Base-by-base conservation (phyloP, 345 rosid genomes). In the Pistacia vera region DNA sequence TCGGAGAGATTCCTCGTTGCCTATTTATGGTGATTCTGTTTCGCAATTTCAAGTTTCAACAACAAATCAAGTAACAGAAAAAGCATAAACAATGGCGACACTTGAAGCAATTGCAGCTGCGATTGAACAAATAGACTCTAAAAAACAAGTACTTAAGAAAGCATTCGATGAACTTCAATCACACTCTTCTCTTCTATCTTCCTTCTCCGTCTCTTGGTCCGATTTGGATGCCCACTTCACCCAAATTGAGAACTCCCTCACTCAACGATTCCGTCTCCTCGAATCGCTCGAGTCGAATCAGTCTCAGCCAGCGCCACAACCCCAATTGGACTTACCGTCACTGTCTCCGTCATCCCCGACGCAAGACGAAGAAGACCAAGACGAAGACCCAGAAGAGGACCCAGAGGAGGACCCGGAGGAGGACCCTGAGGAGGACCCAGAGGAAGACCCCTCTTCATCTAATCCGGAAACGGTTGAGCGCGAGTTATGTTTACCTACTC, bases 101-200 rank as follows among this genome's bases (percentile, higher is more conserved):
- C 75, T 71, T 62, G 77, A 84, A 69, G n/a, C 78, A 20, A 90
- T 91, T 28, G 84, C 84, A 55, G 86, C 88, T 28, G 97, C 92
- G n/a, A 81, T 92, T 18, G 69, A 80, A 6, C 83, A 52, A 30
- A 79, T 90, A 16, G 93, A 88, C 64, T 46, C 81, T 41, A 92
- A 86, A 78, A 94, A 88, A 74, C 81, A 79, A 2, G 71, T 61
- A 67, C 85, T 94, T 10, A 89, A 81, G 80, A 82, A 82, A 33
- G 97, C 97, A 10, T 94, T 60, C 81, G 95, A 92, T 33, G 88
- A 87, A 44, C 95, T 94, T 38, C 95, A 86, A 70, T 25, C 83
- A 57, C 86, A 85, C 57, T 81, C 86, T 35, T 75, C 83, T 66
- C 86, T 85, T 66, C 87, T 83, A 59, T 81, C 90, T 13, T 80